A percentile compares a stretch with the other conserved stretches of the same genome.
phyloP scores from a whole-genome alignment of 495 filamentous ascomycete genomes.

The Lophium mytilinum region DNA sequence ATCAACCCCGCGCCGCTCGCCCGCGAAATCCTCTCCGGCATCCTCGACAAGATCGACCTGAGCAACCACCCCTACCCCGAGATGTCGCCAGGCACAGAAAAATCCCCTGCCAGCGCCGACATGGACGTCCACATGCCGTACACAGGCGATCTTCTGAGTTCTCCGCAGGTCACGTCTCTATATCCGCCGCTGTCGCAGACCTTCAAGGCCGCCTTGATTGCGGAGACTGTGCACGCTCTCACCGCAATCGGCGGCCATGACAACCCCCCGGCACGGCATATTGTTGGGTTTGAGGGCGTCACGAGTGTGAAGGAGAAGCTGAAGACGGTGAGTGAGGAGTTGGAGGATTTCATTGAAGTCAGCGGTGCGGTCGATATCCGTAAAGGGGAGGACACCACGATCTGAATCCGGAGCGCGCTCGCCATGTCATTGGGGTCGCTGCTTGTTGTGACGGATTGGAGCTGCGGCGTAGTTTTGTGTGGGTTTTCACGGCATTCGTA shows the following conservation, averaged over 20 bases:
- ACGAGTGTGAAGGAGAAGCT: constrained; percentile 89
- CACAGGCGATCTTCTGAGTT: constrained; percentile 34
- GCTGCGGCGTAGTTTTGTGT: too few relatives aligned
- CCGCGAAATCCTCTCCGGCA: constrained; percentile 68
- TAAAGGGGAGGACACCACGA: constrained; percentile 36
- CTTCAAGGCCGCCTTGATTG: constrained; percentile 60
- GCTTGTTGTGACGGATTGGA: too few relatives aligned
- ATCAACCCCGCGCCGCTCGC: constrained; percentile 72
- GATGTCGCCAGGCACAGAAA: constrained; percentile 7
- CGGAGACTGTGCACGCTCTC: constrained; percentile 87
- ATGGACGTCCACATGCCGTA: constrained; percentile 33
- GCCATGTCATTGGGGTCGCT: too few relatives aligned
- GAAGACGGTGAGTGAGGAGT: constrained; percentile 89
- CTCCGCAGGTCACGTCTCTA: constrained; percentile 54
- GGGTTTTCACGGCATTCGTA: too few relatives aligned
- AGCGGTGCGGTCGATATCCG: constrained; percentile 78
- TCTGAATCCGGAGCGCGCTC: too few relatives aligned
- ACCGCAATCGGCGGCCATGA: constrained; percentile 89
- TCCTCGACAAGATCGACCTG: constrained; percentile 48
- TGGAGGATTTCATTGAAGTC: constrained; percentile 91
- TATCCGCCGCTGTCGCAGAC: constrained; percentile 61
- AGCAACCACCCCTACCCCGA: constrained; percentile 13
- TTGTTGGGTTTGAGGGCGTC: constrained; percentile 86
- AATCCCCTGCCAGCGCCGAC: constrained; percentile 25
- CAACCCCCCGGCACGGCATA: constrained; percentile 89